Conservation (phyloP, 331 rosid genomes). For the Arachis monticola region DNA sequence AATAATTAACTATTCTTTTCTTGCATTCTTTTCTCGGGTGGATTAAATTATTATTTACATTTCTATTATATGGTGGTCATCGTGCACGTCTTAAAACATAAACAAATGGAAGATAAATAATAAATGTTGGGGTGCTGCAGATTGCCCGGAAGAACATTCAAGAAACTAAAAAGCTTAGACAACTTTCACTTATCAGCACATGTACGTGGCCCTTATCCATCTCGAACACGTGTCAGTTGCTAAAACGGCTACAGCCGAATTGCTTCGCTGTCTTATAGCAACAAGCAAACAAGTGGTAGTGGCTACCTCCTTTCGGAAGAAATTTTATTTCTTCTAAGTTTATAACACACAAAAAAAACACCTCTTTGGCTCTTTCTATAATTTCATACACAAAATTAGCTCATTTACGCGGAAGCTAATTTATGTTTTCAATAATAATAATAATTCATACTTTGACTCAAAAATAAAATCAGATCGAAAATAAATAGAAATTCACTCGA, state of each 20-base stretch:
- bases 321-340: no score
- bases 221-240: slow-evolving; percentile 56
- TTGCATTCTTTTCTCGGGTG: not conserved
- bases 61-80: not conserved
- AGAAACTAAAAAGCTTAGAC: slow-evolving; percentile 39
- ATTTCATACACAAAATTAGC: no score
- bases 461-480: no score
- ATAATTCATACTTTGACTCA: no score
- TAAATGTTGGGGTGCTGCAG: not conserved
- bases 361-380: no score
- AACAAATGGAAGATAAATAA: no score
- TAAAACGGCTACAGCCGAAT: not conserved
- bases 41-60: not conserved
- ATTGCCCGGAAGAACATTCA: slow-evolving; percentile 46
- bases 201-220: slow-evolving; percentile 50
- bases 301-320: not conserved
- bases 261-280: slow-evolving; percentile 52
- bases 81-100: not conserved
- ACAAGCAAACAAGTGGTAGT: not conserved
- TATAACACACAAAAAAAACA: no score
- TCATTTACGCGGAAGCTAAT: no score
- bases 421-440: no score
- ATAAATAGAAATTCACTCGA: no score
- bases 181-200: slow-evolving; percentile 27
- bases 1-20: not conserved